Evolutionary conservation across 352 stramenopile genomes (phyloP).

Genomic region (Phytophthora crassamura): DNA sequence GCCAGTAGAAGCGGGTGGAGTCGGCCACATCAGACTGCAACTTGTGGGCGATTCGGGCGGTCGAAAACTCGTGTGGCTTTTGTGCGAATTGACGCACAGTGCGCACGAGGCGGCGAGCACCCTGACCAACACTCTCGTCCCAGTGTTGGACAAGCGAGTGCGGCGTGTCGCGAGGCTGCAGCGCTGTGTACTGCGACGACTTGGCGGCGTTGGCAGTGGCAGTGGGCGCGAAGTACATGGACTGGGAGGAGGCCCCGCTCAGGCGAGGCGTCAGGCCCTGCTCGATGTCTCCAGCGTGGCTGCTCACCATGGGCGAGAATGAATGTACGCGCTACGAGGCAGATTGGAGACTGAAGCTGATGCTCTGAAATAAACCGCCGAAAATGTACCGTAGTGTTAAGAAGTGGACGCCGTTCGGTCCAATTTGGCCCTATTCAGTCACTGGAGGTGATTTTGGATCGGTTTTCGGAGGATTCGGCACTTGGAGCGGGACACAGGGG

Average conservation of each 20-base stretch:
- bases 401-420: slow-evolving; percentile 10
- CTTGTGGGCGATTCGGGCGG: slow-evolving; percentile 21
- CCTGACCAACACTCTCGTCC: slow-evolving; percentile 40
- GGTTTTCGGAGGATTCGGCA: too few relatives aligned
- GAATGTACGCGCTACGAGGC: slow-evolving; percentile 8
- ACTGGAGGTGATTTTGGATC: background rate
- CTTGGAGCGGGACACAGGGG: background rate
- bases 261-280: slow-evolving; percentile 20
- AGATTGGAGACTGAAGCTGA: slow-evolving; percentile 12
- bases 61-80: slow-evolving; percentile 12
- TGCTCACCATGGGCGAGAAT: slow-evolving; percentile 22
- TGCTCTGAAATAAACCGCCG: too few relatives aligned
- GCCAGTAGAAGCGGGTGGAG: slow-evolving; percentile 59
- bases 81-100: slow-evolving; percentile 16
- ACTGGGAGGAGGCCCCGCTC: slow-evolving; percentile 22
- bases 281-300: slow-evolving; percentile 25
- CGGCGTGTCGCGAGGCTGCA: slow-evolving; percentile 16
- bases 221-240: slow-evolving; percentile 23
- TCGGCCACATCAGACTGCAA: slow-evolving; percentile 33
- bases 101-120: slow-evolving; percentile 27
- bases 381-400: slow-evolving; percentile 7
- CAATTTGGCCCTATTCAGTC: background rate
- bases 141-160: slow-evolving; percentile 27
- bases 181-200: slow-evolving; percentile 24
- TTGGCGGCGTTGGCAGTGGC: background rate